These are phyloP conservation scores for Talaromyces verruculosus DNA, from an alignment of 2,329 filamentous ascomycete species.

Conservation along the genomic window DNA sequence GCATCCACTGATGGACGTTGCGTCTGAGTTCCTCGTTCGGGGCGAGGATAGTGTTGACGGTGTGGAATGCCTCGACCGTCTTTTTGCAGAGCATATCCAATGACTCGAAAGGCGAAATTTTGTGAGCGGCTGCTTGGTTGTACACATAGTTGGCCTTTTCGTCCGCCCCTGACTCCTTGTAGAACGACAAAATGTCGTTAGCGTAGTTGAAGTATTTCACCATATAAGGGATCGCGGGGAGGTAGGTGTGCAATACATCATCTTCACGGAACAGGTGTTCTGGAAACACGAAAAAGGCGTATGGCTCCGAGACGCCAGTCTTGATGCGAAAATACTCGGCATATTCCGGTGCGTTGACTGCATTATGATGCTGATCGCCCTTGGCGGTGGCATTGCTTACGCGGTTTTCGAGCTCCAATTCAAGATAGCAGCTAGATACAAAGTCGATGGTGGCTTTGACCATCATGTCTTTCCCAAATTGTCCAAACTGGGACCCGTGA, in stretches of 20 bases:
- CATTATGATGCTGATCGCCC: neutral
- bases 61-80: neutral
- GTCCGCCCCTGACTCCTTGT: slow-evolving; percentile 13
- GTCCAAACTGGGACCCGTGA: neutral
- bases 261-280: slow-evolving; percentile 10
- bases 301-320: slow-evolving; percentile 12
- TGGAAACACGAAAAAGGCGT: slow-evolving; percentile 17
- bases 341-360: neutral
- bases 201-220: slow-evolving; percentile 12
- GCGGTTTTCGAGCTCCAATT: neutral
- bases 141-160: slow-evolving; percentile 8
- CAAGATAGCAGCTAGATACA: slow-evolving; percentile 10
- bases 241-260: neutral
- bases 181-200: slow-evolving; percentile 18
- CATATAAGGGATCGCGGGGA: slow-evolving; percentile 13
- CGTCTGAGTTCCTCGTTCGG: neutral
- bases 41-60: neutral
- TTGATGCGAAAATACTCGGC: slow-evolving; percentile 16
- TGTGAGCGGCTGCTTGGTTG: neutral
- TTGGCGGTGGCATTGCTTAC: neutral
- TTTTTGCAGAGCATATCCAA: neutral
- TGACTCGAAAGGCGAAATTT: slow-evolving; percentile 2
- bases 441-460: slow-evolving; percentile 6
- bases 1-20: slow-evolving; percentile 3
- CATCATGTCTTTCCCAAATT: slow-evolving; percentile 9